Base-by-base conservation (phyloP, 768 basidiomycete species). In the Boletus reticuloceps region DNA sequence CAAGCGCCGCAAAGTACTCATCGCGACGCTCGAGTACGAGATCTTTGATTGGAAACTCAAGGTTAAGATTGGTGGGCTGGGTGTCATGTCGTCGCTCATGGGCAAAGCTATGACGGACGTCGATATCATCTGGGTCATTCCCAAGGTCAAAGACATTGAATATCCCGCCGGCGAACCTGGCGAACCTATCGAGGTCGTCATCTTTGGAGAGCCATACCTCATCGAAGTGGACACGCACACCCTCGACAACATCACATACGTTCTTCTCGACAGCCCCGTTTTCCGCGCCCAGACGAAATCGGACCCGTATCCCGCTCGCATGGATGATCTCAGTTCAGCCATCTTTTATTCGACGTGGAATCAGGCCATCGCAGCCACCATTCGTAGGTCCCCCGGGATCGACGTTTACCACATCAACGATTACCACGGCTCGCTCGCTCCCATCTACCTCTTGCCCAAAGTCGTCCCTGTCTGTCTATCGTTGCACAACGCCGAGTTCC, bases 281-380 rank as follows among this genome's bases (percentile, higher is more conserved):
- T 97, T 97, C 84, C 88, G 94, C 44, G 93, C 94, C 3, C 94
- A 97, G 72, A 95, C 94, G 16, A 97, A 96, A 72, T 79, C 94
- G 0, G 94, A 97, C 64, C 94, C 94, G 3, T 97, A 97, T 70
- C 94, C 94, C 31, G 89, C 92, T 64, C 91, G 94, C 64, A 97
- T 97, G 94, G 94, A 97, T 67, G 94, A 97, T 70, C 79, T 97
- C 59, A 90, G 89, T 61, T 96, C 94, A 11, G 94, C 94, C 40
- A 96, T 96, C 67, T 97, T 96, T 79, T 97, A 97, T 71, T 96
- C 94, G 47, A 94, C 94, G 17, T 97, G 94, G 94, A 97, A 97
- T 66, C 94, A 97, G 73, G 92, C 94, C 42, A 94, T 97, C 59
- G 93, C 94, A 17, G 87, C 92, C 43, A 91, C 93, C 32, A 89